phyloP scores from a whole-genome alignment of 352 stramenopile genomes.

The Pilasporangium apinafurcum region DNA sequence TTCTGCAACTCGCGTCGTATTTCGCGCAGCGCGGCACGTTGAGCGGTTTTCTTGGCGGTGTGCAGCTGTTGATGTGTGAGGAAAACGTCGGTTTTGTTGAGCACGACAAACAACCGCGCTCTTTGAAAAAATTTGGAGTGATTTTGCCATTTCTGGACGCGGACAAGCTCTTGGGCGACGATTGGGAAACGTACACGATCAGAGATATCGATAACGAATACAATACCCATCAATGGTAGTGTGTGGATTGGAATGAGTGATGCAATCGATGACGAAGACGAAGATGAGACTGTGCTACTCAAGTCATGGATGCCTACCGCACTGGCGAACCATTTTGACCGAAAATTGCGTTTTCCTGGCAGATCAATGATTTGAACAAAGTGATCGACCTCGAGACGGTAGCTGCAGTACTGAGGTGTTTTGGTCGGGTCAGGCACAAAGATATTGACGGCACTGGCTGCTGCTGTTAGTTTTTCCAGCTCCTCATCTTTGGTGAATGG shows the following conservation, averaged over 20 bases:
- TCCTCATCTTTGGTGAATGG: constrained; percentile 20
- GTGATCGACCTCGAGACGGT: constrained; percentile 30
- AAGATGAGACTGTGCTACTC: not conserved
- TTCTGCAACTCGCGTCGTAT: constrained; percentile 39
- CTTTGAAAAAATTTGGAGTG: constrained; percentile 17
- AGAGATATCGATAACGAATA: constrained; percentile 47
- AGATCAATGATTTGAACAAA: constrained; percentile 46
- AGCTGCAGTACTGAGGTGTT: constrained; percentile 13
- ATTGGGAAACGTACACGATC: constrained; percentile 41
- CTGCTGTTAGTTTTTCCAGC: not conserved
- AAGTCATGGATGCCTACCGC: not conserved
- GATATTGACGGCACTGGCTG: constrained; percentile 5
- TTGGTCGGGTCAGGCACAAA: constrained; percentile 23
- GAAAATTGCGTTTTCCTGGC: constrained; percentile 21
- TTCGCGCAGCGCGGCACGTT: constrained; percentile 19
- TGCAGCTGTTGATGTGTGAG: constrained; percentile 16
- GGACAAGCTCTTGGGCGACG: constrained; percentile 40
- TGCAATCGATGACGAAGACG: constrained; percentile 6
- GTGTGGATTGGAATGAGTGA: constrained; percentile 2
- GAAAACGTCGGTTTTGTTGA: constrained; percentile 53
- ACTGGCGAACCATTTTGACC: constrained; percentile 27
- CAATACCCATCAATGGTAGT: constrained; percentile 29
- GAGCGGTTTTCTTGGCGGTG: constrained; percentile 6
- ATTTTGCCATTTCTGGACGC: constrained; percentile 31
- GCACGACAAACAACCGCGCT: constrained; percentile 35